Conservation (phyloP, 1,284 basidiomycete species). For the Pseudozyma pruni region DNA sequence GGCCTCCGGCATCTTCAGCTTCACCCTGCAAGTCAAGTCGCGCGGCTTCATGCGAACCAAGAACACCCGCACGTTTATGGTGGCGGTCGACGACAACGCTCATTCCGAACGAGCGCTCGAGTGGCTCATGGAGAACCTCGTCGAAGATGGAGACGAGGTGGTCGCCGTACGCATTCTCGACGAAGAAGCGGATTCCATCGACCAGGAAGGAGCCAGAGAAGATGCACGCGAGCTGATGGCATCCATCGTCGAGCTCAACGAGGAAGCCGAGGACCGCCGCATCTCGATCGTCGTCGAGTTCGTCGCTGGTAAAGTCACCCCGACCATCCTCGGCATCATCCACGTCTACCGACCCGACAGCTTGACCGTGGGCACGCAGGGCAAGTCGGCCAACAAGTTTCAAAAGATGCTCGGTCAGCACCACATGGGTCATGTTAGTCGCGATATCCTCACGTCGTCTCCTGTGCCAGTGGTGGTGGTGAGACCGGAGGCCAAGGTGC, state of each 20-base stretch:
- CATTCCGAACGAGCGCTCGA: conserved; percentile 61
- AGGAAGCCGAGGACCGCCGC: conserved; percentile 82
- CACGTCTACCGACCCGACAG: conserved; percentile 95
- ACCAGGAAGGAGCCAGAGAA: conserved; percentile 83
- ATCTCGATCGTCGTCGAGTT: conserved; percentile 93
- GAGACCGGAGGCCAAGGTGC: conserved; percentile 64
- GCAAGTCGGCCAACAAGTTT: conserved; percentile 68
- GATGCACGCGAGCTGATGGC: conserved; percentile 86
- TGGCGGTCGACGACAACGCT: conserved; percentile 83
- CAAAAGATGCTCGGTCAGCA: conserved; percentile 66
- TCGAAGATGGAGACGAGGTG: conserved; percentile 93
- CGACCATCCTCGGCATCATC: conserved; percentile 80
- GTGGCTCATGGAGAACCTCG: conserved; percentile 78
- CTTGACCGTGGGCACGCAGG: conserved; percentile 90
- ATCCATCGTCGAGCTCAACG: conserved; percentile 82
- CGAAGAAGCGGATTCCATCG: conserved; percentile 74
- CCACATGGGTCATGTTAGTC: conserved; percentile 60
- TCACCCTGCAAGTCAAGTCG: conserved; percentile 78
- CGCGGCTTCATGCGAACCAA: conserved; percentile 82
- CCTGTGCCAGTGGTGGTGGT: conserved; percentile 68
- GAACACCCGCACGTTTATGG: conserved; percentile 88
- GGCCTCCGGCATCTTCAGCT: conserved; percentile 55
- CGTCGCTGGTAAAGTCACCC: conserved; percentile 87
- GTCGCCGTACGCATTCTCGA: conserved; percentile 91
- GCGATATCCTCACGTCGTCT: conserved; percentile 61